Percentiles rank a stretch among this genome's conserved stretches.
These are phyloP conservation scores for Oleoguttula mirabilis DNA, from an alignment of 495 filamentous ascomycete genomes.

Conservation along the genomic window DNA sequence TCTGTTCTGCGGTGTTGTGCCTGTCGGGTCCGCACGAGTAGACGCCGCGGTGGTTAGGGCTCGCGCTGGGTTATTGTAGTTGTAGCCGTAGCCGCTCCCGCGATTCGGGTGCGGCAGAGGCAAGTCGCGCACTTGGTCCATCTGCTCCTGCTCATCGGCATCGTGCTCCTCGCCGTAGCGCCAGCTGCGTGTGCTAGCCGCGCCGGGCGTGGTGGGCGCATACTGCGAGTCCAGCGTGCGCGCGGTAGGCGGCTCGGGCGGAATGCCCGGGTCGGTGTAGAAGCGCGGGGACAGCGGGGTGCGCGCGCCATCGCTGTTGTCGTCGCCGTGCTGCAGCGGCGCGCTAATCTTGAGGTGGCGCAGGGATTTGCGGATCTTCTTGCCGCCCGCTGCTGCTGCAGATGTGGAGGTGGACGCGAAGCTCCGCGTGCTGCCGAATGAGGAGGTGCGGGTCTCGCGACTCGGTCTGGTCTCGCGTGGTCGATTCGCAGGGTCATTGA, in stretches of 20 bases:
- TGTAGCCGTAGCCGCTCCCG: slow-evolving; percentile 2
- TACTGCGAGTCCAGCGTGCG: slow-evolving; percentile 12
- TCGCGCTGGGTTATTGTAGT: slow-evolving; percentile 8
- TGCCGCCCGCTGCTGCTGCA: slow-evolving; percentile 6
- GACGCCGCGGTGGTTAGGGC: slow-evolving; percentile 7
- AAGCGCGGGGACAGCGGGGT: slow-evolving; percentile 46
- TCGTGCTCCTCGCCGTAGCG: slow-evolving; percentile 7
- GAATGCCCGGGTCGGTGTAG: slow-evolving; percentile 44
- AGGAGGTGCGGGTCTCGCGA: slow-evolving; percentile 22
- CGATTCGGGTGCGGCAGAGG: slow-evolving; percentile 15
- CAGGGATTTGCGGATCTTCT: slow-evolving; percentile 29
- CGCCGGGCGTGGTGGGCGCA: slow-evolving; percentile 17
- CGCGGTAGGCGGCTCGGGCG: slow-evolving; percentile 34
- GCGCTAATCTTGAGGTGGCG: slow-evolving; percentile 47
- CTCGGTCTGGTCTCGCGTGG: slow-evolving; percentile 3
- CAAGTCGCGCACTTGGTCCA: slow-evolving; percentile 27
- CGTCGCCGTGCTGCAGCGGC: slow-evolving; percentile 35
- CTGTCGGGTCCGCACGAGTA: slow-evolving; percentile 13
- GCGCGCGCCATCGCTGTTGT: slow-evolving; percentile 36
- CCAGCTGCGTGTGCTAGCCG: slow-evolving; percentile 1
- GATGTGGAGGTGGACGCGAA: neutral
- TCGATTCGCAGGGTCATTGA: neutral
- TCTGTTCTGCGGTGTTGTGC: slow-evolving; percentile 6
- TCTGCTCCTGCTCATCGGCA: slow-evolving; percentile 20
- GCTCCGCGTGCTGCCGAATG: slow-evolving; percentile 26